A percentile compares a stretch with the other conserved stretches of the same genome.
Conservation (phyloP, 495 filamentous ascomycete genomes). For the Penicillium subrubescens region DNA sequence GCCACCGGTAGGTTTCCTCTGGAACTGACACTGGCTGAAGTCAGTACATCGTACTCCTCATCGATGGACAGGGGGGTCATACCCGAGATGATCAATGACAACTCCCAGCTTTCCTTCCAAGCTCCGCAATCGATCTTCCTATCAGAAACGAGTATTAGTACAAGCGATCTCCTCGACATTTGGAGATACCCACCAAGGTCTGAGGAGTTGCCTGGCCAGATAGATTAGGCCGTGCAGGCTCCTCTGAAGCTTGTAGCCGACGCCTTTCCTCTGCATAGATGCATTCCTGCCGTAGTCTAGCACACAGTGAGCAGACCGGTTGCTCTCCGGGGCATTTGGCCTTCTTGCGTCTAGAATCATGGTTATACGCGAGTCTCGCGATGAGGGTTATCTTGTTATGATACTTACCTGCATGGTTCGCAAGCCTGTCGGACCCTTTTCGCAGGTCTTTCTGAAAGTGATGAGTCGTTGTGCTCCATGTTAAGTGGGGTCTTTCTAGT, state of each 20-base stretch:
- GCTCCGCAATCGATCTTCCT: slow-evolving; percentile 46
- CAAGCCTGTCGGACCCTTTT: slow-evolving; percentile 51
- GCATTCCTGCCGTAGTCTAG: slow-evolving; percentile 45
- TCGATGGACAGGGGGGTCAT: neutral
- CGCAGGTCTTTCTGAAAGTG: slow-evolving; percentile 33
- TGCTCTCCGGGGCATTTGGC: slow-evolving; percentile 53
- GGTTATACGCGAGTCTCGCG: slow-evolving; percentile 12
- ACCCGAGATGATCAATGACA: slow-evolving; percentile 39
- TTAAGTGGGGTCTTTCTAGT: neutral
- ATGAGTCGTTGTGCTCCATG: slow-evolving; percentile 25
- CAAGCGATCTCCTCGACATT: neutral
- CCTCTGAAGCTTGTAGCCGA: slow-evolving; percentile 21
- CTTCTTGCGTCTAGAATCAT: slow-evolving; percentile 45
- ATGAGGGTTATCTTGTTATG: neutral
- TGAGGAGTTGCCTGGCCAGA: slow-evolving; percentile 20
- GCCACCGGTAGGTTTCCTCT: neutral
- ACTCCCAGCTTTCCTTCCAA: slow-evolving; percentile 44
- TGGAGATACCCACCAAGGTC: slow-evolving; percentile 23
- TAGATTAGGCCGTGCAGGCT: slow-evolving; percentile 7
- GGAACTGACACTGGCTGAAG: slow-evolving; percentile 8
- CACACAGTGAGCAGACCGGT: slow-evolving; percentile 49
- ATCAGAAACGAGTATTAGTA: neutral
- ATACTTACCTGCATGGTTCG: slow-evolving; percentile 48
- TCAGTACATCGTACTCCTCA: slow-evolving; percentile 1
- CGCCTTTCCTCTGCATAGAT: slow-evolving; percentile 44